Evolutionary conservation across 352 stramenopile genomes (phyloP), one percentile per base, ranked within the genome.

Genomic region (Phytophthora rubi): DNA sequence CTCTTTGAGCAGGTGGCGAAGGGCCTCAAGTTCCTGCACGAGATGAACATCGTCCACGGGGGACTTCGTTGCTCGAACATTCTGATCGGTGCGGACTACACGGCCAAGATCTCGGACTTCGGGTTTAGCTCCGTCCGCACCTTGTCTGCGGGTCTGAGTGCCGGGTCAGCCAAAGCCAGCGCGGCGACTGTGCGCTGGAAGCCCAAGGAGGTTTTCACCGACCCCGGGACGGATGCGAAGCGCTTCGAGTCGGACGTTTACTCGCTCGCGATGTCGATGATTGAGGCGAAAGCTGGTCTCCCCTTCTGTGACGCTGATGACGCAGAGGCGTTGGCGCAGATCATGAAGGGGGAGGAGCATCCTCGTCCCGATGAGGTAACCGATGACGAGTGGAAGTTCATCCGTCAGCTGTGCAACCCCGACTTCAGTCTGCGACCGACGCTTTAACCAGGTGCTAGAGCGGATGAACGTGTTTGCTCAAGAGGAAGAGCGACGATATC

Each of bases 41-140:
- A 21, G 2, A 32, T 53, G 8, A 68, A 79, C 1, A 71, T 68
- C 3, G 60, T 89, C 9, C 90, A 97, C 57, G 81, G 90, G 12
- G 90, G 90, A n/a, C 76, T 97, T 8, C 97, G 97, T 64, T 85
- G 83, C 30, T 81, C 67, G 12, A 97, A 97, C 61, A 75, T 96
- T 42, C 75, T 97, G 2, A 80, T 84, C 5, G 69, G 73, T 12
- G 33, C 55, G 4, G 45, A 65, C 13, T 48, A 65, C 42, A 73
- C 62, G 0, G 60, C 68, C 1, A 81, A 81, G 57, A 18, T 83
- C 0, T 53, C 65, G 10, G 76, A 83, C 44, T 83, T 83, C 63
- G 63, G 62, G n/a, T 72, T 74, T 23, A 69, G 49, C 18, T 42
- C 65, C 4, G 62, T 70, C 6, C 68, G 68, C 0, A 66, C 35